These are phyloP conservation scores for Periconia digitata DNA, from an alignment of 2,329 filamentous ascomycete genomes.

Conservation along the genomic window DNA sequence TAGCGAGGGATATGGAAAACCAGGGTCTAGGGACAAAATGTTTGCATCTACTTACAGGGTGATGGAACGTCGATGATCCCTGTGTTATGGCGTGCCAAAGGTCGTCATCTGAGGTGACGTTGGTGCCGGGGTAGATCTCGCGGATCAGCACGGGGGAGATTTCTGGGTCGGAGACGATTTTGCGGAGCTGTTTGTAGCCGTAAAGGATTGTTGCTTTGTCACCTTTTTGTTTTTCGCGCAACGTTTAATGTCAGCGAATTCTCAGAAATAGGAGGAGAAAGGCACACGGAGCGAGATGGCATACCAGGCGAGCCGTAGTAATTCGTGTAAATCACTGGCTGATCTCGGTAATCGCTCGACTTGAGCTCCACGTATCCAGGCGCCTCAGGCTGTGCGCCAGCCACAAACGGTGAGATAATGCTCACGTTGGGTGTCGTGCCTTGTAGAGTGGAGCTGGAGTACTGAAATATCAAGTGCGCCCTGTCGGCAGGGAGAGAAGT, in stretches of 20 bases:
- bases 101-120: not conserved
- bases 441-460: not conserved
- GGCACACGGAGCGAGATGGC: too few species aligned
- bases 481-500: constrained; percentile 1
- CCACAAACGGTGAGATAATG: not conserved
- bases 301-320: constrained; percentile 1
- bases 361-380: not conserved
- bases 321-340: not conserved
- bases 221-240: too few species aligned
- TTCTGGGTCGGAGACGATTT: not conserved
- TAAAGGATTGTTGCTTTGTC: constrained; percentile 1
- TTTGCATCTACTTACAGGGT: not conserved
- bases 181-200: constrained; percentile 1
- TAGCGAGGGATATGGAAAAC: too few species aligned
- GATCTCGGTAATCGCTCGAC: not conserved
- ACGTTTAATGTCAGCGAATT: too few species aligned
- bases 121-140: not conserved
- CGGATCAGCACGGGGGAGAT: not conserved
- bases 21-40: too few species aligned
- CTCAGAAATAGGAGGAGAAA: too few species aligned
- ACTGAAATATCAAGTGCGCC: not conserved
- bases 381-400: not conserved
- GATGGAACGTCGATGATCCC: not conserved
- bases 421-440: not conserved
- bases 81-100: not conserved